Evolutionary conservation across 345 rosid species (phyloP).

Genomic region (Brassica rapa): DNA sequence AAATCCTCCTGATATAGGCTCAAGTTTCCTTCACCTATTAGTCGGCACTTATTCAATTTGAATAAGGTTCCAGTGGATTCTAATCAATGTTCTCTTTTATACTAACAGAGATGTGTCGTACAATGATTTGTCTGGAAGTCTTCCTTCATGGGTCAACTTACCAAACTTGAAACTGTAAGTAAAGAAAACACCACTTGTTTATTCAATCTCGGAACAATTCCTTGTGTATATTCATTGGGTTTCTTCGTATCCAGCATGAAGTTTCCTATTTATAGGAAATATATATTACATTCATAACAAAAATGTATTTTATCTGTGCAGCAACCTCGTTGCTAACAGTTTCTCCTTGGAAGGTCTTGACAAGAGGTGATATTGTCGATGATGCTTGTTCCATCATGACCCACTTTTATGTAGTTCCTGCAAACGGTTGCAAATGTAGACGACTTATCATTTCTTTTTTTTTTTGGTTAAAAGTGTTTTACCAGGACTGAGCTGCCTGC

Average conservation of each 20-base stretch:
- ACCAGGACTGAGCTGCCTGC: conserved; percentile 64
- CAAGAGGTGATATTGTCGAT: conserved; percentile 46
- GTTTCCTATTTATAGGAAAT: background rate
- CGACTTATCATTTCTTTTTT: background rate
- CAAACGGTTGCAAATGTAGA: background rate
- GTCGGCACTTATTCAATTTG: background rate
- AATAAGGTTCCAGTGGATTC: conserved; percentile 13
- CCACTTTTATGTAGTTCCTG: background rate
- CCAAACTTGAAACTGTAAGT: conserved; percentile 56
- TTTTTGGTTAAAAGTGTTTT: conserved; percentile 40
- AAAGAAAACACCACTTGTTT: background rate
- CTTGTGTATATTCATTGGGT: background rate
- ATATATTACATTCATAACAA: background rate
- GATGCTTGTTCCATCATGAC: background rate
- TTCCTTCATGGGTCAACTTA: conserved; percentile 68
- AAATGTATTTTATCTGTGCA: conserved; percentile 44
- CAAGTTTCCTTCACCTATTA: background rate
- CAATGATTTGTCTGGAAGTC: conserved; percentile 61
- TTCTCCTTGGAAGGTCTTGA: conserved; percentile 49
- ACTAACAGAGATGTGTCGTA: conserved; percentile 73
- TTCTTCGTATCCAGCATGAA: conserved; percentile 23
- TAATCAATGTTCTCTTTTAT: background rate
- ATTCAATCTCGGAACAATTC: background rate
- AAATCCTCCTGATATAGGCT: background rate
- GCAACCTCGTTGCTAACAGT: conserved; percentile 74